Base-by-base conservation (phyloP, 148 eudicot genomes). In the Rhododendron griersonianum region DNA sequence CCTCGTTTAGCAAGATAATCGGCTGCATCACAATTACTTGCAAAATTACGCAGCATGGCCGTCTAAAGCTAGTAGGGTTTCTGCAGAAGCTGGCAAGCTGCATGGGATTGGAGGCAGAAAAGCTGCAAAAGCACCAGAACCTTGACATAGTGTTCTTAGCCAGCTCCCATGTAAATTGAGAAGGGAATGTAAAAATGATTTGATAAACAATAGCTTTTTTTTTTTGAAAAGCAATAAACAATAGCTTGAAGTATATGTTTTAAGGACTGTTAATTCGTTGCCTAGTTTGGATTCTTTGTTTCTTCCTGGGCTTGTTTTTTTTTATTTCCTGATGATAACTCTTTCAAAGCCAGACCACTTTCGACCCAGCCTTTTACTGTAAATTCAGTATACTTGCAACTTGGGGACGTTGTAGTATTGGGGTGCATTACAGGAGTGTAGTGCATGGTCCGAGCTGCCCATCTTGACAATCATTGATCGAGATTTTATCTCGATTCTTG, bases 1-100 rank as follows among this genome's bases (percentile, higher is more conserved):
- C 95, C 93, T n/a, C 39, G 45, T 16, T 88, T 86, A 59, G 94
- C 98, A 81, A 90, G 95, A 84, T 90, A 87, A 33, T 89, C 92
- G 11, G 96, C 92, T 83, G 96, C 98, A 37, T 84, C 87, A 11
- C 61, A 85, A 3, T 44, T 90, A 75, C 77, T 95, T 77, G 86
- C 65, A 45, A 92, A 88, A 88, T 57, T 93, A 87, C 88, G 88
- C 35, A 79, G 23, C 41, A 86, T 91, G 90, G 83, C 88, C 25
- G 85, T 69, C 48, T 33, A 80, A 73, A 84, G 41, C 75, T 59
- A 84, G 65, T 78, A 87, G 75, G 78, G 57, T 25, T 65, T 74
- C 39, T 47, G 59, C 59, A 21, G 73, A 30, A 33, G 84, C 21
- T 33, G 84, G 61, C 61, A 15, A 55, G 61, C 61, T 55, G 28